Base-by-base conservation (phyloP, 495 filamentous ascomycete genomes). In the Letharia lupina region DNA sequence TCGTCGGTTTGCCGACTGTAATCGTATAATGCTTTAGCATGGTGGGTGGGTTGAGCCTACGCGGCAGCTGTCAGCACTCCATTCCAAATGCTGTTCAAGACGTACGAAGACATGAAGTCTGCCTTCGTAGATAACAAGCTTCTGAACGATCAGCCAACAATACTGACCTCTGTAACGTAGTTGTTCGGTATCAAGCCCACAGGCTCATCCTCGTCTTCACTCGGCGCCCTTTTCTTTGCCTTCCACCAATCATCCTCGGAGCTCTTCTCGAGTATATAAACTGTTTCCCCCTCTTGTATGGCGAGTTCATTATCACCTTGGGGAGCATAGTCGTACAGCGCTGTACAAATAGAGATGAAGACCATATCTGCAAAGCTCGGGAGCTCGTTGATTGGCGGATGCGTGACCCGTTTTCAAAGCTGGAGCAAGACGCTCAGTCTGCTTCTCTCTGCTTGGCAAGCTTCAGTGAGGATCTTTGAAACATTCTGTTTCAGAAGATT, bases 1-100 rank as follows among this genome's bases (percentile, higher is more conserved):
- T 98, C 94, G 73, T 99, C 95, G 59, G 94, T 99, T 77, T 99
- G 94, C 63, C 91, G 83, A 45, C 89, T 91, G 76, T 99, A 99
- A 74, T 98, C 95, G 79, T 93, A 99, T 45, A 98, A 83, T 52
- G 93, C 90, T 76, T 88, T 91, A 31, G 91, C 93, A 65, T 86
- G 78, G 60, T 85, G 80, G 63, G 82, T 78, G 28, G 94, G 89
- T 80, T 85, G 81, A 65, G 85, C 87, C 91, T 95, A 62, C 67
- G 23, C 33, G 50, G 23, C 37, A 68, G 33, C n/a, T 62, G 71
- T 75, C 68, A 74, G 68, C 68, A 39, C 15, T 28, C 31, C 11
- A 44, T 62, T n/a, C n/a, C 35, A 35, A 37, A 1, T 20, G 20
- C 16, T 7, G 9, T 20, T 35, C 15, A 37, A 57, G 33, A 18